Evolutionary conservation across 768 basidiomycete genomes (phyloP).

Genomic region (Exidia glandulosa): DNA sequence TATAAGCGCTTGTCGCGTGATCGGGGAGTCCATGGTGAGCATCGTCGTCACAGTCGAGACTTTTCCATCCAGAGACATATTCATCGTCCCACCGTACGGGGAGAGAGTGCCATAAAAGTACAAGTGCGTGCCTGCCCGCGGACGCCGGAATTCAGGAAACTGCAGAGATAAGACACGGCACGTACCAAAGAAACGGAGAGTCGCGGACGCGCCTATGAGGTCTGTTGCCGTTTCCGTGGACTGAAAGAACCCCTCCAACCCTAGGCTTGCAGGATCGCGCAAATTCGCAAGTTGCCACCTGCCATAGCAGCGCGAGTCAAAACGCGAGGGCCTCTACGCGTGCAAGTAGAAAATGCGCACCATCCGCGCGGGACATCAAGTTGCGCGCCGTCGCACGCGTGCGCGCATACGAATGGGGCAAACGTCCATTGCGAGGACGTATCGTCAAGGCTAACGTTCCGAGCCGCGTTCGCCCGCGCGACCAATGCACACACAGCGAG

Average conservation of each 20-base stretch:
- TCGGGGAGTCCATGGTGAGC: background rate
- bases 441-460: background rate
- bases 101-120: background rate
- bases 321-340: background rate
- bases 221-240: background rate
- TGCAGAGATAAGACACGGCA: background rate
- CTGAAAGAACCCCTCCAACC: background rate
- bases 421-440: background rate
- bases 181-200: background rate
- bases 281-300: background rate
- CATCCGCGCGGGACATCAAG: background rate
- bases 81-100: background rate
- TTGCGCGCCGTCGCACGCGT: background rate
- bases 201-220: background rate
- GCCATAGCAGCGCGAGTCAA: background rate
- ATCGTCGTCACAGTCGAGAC: background rate
- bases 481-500: background rate
- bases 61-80: background rate
- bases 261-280: background rate
- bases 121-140: background rate
- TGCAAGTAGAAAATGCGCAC: background rate
- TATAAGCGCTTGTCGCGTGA: background rate
- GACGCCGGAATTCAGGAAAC: background rate
- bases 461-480: background rate
- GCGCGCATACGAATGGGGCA: background rate